Percentiles rank a stretch among this genome's conserved stretches.
These are phyloP conservation scores for Gossypium aridum DNA, from an alignment of 441 rosid species.

Conservation along the genomic window DNA sequence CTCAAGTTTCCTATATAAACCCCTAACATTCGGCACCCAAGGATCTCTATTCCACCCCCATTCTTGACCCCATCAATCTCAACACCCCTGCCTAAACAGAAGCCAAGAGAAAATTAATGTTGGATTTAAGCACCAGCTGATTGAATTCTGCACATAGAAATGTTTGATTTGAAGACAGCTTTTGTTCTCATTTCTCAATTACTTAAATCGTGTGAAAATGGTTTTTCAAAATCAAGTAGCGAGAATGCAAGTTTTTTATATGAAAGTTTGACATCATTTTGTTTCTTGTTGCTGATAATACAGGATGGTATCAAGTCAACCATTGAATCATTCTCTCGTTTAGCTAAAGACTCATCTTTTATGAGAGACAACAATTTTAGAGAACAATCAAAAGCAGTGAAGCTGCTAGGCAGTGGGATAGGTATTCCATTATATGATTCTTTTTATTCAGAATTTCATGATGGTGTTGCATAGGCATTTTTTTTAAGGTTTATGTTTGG, in stretches of 20 bases:
- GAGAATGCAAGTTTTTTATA: not conserved
- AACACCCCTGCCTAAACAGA: not conserved
- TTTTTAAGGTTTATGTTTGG: slow-evolving; percentile 13
- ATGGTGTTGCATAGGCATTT: not conserved
- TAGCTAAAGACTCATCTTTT: slow-evolving; percentile 40
- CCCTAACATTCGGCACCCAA: not conserved
- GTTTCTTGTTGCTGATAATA: slow-evolving; percentile 23
- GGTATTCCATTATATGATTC: slow-evolving; percentile 32
- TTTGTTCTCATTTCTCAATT: slow-evolving; percentile 1
- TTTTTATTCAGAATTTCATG: slow-evolving; percentile 7
- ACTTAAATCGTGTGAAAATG: slow-evolving; percentile 2
- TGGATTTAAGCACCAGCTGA: not conserved
- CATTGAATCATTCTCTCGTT: slow-evolving; percentile 53
- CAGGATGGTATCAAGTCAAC: slow-evolving; percentile 82
- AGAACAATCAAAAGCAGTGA: slow-evolving; percentile 56
- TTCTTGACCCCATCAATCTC: not conserved
- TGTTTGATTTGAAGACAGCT: not conserved
- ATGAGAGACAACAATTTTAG: slow-evolving; percentile 22
- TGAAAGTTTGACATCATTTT: slow-evolving; percentile 5
- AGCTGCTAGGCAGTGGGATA: slow-evolving; percentile 81
- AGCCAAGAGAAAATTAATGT: not conserved
- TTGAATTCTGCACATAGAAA: not conserved
- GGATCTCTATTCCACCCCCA: not conserved
- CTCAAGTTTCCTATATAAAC: not conserved
- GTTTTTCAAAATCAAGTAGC: not conserved